Evolutionary conservation across 345 rosid species (phyloP).

Genomic region (Dimocarpus longan): DNA sequence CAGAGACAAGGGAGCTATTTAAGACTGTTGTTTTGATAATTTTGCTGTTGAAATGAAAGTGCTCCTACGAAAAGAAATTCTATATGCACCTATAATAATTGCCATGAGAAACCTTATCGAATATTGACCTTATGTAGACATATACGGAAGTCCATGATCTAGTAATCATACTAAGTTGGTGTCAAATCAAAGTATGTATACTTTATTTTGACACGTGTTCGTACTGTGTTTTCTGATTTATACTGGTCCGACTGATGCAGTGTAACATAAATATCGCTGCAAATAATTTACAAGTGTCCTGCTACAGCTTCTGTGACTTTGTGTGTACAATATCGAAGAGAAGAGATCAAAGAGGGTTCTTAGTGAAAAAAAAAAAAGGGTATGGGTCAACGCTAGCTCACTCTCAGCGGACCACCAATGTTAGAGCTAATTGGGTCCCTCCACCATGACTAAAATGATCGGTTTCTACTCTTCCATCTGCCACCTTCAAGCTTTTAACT

Average conservation of each 20-base stretch:
- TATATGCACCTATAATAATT: not conserved
- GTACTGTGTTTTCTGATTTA: not conserved
- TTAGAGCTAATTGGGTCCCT: conserved; percentile 14
- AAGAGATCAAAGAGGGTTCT: not conserved
- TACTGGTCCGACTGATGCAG: not conserved
- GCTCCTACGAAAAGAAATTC: too few species aligned
- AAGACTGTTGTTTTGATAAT: too few species aligned
- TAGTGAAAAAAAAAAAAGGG: not conserved
- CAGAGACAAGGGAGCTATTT: too few species aligned
- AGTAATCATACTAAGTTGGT: not conserved
- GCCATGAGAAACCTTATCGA: too few species aligned
- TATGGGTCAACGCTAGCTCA: not conserved
- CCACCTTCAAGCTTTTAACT: not conserved
- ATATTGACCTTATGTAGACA: too few species aligned
- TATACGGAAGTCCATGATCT: too few species aligned
- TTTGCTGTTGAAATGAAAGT: too few species aligned
- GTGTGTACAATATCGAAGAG: not conserved
- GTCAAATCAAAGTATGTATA: not conserved
- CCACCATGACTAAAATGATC: conserved; percentile 12
- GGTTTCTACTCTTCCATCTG: conserved; percentile 5
- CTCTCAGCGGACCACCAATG: conserved; percentile 2
- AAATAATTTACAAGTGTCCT: not conserved
- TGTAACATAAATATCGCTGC: not conserved
- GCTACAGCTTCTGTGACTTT: not conserved
- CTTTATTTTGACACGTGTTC: too few species aligned